phyloP scores from a whole-genome alignment of 2,329 filamentous ascomycete species.

The Curvularia sp. region DNA sequence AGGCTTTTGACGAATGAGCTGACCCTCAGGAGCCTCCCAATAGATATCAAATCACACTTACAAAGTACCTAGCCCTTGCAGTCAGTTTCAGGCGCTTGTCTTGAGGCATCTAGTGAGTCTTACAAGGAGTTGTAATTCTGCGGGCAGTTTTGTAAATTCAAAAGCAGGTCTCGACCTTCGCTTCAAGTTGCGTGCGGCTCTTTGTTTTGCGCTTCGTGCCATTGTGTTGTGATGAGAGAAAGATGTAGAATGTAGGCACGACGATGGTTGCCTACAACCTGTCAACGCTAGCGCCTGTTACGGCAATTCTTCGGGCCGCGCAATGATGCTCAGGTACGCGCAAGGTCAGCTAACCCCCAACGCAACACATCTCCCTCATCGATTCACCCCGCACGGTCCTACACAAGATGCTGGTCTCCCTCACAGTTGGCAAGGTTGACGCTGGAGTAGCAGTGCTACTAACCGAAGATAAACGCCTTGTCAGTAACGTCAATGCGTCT shows the following conservation, averaged over 20 bases:
- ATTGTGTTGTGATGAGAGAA: background rate
- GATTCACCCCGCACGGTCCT: constrained; percentile 5
- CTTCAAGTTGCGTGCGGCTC: background rate
- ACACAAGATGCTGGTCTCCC: constrained; percentile 84
- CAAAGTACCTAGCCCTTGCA: background rate
- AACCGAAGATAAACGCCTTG: constrained; percentile 94
- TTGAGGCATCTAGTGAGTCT: background rate
- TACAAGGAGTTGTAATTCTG: background rate
- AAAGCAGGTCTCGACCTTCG: background rate
- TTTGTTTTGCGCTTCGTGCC: background rate
- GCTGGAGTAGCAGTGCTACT: constrained; percentile 96
- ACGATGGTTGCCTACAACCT: background rate
- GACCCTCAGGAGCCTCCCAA: background rate
- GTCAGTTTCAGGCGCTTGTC: background rate
- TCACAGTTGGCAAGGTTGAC: constrained; percentile 99
- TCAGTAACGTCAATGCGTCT: constrained; percentile 58
- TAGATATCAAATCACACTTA: background rate
- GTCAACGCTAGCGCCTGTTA: constrained; percentile 8
- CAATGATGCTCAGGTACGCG: constrained; percentile 17
- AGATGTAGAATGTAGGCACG: background rate
- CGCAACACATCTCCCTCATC: constrained; percentile 7
- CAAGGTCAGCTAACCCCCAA: constrained; percentile 10
- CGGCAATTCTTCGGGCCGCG: constrained; percentile 17
- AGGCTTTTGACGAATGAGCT: background rate
- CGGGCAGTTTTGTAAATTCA: background rate